Evolutionary conservation across 352 stramenopile genomes (phyloP).

Genomic region (Phytophthora cactorum): DNA sequence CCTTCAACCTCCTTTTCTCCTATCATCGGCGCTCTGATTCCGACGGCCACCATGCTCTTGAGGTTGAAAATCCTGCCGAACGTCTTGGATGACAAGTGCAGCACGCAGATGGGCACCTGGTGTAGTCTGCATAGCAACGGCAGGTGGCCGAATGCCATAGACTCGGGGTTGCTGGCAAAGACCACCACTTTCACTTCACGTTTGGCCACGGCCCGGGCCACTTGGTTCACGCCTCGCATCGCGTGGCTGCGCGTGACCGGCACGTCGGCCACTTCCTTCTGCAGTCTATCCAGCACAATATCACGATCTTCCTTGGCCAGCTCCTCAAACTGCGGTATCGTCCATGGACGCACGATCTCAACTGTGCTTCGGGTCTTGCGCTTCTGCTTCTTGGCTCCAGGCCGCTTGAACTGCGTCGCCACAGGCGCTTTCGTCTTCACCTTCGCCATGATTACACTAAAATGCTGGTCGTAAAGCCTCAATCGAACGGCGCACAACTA

Average conservation of each 20-base stretch:
- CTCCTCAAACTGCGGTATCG: slow-evolving; percentile 59
- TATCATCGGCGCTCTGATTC: slow-evolving; percentile 37
- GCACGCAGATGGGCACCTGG: slow-evolving; percentile 68
- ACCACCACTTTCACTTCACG: slow-evolving; percentile 65
- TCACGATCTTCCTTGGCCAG: slow-evolving; percentile 76
- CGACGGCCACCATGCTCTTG: slow-evolving; percentile 61
- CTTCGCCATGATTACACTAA: slow-evolving; percentile 15
- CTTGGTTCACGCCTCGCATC: slow-evolving; percentile 66
- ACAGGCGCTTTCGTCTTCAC: slow-evolving; percentile 20
- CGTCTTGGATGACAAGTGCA: slow-evolving; percentile 74
- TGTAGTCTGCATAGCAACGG: slow-evolving; percentile 74
- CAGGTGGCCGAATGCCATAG: slow-evolving; percentile 63
- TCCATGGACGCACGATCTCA: slow-evolving; percentile 49
- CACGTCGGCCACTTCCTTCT: slow-evolving; percentile 59
- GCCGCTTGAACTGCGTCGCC: slow-evolving; percentile 38
- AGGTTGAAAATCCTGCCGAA: slow-evolving; percentile 66
- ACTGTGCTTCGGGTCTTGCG: slow-evolving; percentile 19
- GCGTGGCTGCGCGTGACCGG: slow-evolving; percentile 33
- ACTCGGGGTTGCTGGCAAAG: slow-evolving; percentile 71
- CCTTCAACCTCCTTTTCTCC: neutral
- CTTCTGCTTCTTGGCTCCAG: slow-evolving; percentile 28
- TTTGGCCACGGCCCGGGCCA: slow-evolving; percentile 47
- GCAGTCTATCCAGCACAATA: slow-evolving; percentile 77
- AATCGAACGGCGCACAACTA: neutral
- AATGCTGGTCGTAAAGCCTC: slow-evolving; percentile 6